phyloP scores from a whole-genome alignment of 1,139 yeast genomes.

The Magnusiomyces fungicola region DNA sequence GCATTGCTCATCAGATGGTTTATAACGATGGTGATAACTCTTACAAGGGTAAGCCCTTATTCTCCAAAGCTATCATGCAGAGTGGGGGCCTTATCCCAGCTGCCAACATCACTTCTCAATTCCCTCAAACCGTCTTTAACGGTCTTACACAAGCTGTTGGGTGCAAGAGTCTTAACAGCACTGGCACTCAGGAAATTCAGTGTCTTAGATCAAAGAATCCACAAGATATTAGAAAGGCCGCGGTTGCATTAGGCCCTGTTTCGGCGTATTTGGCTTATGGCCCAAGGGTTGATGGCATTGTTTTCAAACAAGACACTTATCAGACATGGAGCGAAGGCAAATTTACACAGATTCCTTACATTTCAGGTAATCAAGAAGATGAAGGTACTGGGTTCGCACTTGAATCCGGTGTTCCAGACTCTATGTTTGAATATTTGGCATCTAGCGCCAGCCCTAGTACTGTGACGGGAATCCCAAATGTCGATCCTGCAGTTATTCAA shows the following conservation, averaged over 20 bases:
- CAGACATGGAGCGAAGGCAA: conserved; percentile 11
- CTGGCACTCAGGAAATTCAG: conserved; percentile 1
- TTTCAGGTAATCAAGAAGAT: conserved; percentile 18
- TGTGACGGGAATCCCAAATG: conserved; percentile 7
- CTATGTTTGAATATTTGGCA: conserved; percentile 11
- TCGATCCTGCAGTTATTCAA: background rate
- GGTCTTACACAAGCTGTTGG: too few species aligned
- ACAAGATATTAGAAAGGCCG: background rate
- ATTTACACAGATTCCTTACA: conserved; percentile 16
- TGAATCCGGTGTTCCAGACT: too few species aligned
- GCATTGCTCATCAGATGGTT: conserved; percentile 28
- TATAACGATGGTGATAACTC: conserved; percentile 22
- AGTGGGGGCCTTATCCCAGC: conserved; percentile 9
- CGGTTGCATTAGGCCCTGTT: conserved; percentile 5
- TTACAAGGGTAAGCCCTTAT: conserved; percentile 20
- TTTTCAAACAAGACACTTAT: conserved; percentile 9
- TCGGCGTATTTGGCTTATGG: conserved; percentile 12
- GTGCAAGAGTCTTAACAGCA: too few species aligned
- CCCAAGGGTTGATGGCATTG: background rate
- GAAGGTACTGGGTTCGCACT: conserved; percentile 17
- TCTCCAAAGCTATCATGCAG: conserved; percentile 27
- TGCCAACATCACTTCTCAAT: conserved; percentile 7
- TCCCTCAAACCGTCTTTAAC: too few species aligned
- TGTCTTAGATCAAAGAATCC: conserved; percentile 7
- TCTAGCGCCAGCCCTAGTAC: too few species aligned